Evolutionary conservation across 2,329 filamentous ascomycete genomes (phyloP), one percentile per base, ranked within the genome.

Genomic region (Monilinia fructicola): DNA sequence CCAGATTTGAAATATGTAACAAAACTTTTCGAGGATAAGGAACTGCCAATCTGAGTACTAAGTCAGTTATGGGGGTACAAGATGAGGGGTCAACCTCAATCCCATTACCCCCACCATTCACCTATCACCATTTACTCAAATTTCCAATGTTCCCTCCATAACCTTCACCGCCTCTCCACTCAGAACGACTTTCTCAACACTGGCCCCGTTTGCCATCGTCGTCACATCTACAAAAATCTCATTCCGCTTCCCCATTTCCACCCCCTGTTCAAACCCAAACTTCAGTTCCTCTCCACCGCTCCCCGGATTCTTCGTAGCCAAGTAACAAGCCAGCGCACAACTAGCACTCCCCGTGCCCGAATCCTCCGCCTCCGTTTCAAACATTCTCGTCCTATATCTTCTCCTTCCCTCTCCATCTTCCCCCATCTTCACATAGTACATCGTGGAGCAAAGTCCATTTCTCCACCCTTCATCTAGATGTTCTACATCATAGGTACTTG

Each of bases 321-420:
- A 77, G 72, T 84, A 88, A 65, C 81, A 78, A 26, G 80, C 79
- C 70, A 90, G 75, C 10, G 83, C 83, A 73, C 82, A 83, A 6
- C 87, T 85, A 40, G 87, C 87, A 67, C 84, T 87, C 0, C 88
- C 88, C 0, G 86, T 88, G 0, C 84, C 85, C 2, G 85, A 83
- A 72, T 90, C 88, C 73, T 88, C 84, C 23, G 84, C 73, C 40
- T 2, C 40, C 1, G 73, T 73, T 0, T 74, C 71, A 61, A 71
- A 70, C 86, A 91, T 88, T 59, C 89, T 81, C 12, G 87, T 83
- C 62, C 85, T 80, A 28, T 90, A 72, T 42, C 71, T 73, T 42
- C 73, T 56, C 69, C 61, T 69, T 2, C 68, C 73, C 26, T 61
- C 69, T 18, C 75, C 75, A 10, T 73, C 74, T 4, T 72, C 73